Conservation (phyloP, 2,329 filamentous ascomycete species). For the Elsinoe necatrix region DNA sequence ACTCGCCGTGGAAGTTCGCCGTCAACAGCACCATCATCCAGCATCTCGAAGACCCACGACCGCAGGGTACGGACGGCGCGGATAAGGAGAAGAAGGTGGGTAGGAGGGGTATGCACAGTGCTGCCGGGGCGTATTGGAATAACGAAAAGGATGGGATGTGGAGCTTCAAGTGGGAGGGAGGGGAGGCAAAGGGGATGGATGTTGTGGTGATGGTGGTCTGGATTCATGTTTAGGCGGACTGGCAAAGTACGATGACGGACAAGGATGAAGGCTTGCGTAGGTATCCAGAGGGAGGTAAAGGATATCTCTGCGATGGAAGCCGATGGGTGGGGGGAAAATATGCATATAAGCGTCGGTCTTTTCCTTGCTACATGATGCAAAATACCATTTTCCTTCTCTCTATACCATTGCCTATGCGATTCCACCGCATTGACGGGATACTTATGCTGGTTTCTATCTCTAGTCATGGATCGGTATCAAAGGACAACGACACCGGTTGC, state of each 20-base stretch:
- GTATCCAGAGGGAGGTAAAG: not conserved
- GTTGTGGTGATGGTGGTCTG: conserved; percentile 55
- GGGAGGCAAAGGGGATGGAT: conserved; percentile 44
- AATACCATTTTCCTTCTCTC: conserved; percentile 13
- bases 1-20: conserved; percentile 78
- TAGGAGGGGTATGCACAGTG: conserved; percentile 81
- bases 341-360: conserved; percentile 10
- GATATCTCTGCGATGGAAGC: not conserved
- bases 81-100: conserved; percentile 46
- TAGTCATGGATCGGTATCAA: too few species aligned
- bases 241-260: too few species aligned
- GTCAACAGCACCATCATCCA: conserved; percentile 98
- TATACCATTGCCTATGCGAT: too few species aligned
- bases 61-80: conserved; percentile 46
- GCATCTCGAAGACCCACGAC: conserved; percentile 65
- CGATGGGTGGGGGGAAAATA: not conserved
- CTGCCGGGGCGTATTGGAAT: conserved; percentile 81
- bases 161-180: conserved; percentile 72
- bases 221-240: conserved; percentile 53
- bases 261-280: too few species aligned
- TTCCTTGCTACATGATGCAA: conserved; percentile 12
- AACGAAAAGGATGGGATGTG: conserved; percentile 85
- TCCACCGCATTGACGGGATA: too few species aligned
- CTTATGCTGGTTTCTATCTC: too few species aligned
- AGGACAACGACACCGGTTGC: too few species aligned